Conservation (phyloP, 257 asterid species). For the Penstemon eatonii region DNA sequence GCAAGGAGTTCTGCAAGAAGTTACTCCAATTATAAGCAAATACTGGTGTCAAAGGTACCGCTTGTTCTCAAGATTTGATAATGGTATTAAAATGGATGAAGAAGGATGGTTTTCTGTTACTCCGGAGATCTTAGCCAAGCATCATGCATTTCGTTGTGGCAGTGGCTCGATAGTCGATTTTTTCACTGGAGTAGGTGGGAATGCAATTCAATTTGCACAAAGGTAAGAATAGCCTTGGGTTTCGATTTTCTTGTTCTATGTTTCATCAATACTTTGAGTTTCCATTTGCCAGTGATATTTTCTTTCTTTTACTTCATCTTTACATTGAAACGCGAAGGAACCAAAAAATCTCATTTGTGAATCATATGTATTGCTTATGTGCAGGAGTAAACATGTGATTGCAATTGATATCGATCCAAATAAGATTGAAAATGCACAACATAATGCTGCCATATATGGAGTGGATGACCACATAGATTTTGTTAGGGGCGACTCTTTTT, state of each 20-base stretch:
- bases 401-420: conserved; percentile 89
- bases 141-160: conserved; percentile 89
- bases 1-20: conserved; percentile 41
- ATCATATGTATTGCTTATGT: conserved; percentile 20
- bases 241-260: conserved; percentile 2
- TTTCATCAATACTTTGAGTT: conserved; percentile 1
- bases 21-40: conserved; percentile 60
- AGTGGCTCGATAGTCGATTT: conserved; percentile 65
- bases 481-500: conserved; percentile 70
- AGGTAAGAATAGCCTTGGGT: conserved; percentile 42
- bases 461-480: conserved; percentile 76
- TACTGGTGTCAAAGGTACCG: conserved; percentile 87
- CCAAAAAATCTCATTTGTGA: neutral
- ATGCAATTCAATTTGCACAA: conserved; percentile 86
- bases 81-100: conserved; percentile 86
- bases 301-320: conserved; percentile 11
- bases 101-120: conserved; percentile 99
- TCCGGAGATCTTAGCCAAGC: conserved; percentile 81
- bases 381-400: conserved; percentile 82
- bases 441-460: conserved; percentile 84
- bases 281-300: conserved; percentile 1
- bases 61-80: conserved; percentile 71
- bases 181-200: conserved; percentile 95
- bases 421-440: conserved; percentile 71
- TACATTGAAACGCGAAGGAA: neutral